Evolutionary conservation across 2,329 filamentous ascomycete genomes (phyloP).

Genomic region (Fusarium albidum): DNA sequence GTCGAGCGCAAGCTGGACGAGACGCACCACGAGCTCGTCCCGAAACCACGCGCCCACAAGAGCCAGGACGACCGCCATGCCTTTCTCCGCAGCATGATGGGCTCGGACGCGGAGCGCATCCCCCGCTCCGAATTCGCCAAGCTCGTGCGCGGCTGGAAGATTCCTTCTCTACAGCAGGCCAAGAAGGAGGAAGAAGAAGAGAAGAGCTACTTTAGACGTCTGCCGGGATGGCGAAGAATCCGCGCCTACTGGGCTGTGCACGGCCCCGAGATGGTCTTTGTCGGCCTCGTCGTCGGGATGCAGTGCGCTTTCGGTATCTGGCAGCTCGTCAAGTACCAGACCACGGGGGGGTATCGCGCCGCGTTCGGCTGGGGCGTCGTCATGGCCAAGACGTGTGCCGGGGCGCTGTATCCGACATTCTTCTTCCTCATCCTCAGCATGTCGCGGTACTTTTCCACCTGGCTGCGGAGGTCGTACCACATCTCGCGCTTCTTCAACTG

Average conservation of each 20-base stretch:
- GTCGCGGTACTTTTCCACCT: slow-evolving; percentile 64
- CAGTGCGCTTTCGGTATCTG: slow-evolving; percentile 62
- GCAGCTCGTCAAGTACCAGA: slow-evolving; percentile 63
- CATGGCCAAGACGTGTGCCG: slow-evolving; percentile 62
- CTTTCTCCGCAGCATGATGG: slow-evolving; percentile 61
- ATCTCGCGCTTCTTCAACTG: slow-evolving; percentile 65
- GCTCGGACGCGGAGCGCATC: slow-evolving; percentile 51
- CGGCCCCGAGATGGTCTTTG: slow-evolving; percentile 59
- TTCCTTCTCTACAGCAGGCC: slow-evolving; percentile 57
- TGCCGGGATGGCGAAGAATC: slow-evolving; percentile 54
- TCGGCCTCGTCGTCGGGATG: slow-evolving; percentile 55
- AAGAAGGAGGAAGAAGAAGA: slow-evolving; percentile 56
- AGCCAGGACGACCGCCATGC: slow-evolving; percentile 52
- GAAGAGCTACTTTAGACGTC: slow-evolving; percentile 54
- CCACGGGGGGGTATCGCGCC: slow-evolving; percentile 51
- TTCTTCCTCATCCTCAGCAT: slow-evolving; percentile 67
- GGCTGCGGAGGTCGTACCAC: slow-evolving; percentile 58
- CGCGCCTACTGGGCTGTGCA: slow-evolving; percentile 65
- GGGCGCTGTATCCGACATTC: slow-evolving; percentile 64
- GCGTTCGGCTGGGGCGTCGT: slow-evolving; percentile 65
- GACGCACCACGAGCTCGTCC: slow-evolving; percentile 59
- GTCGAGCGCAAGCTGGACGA: slow-evolving; percentile 61
- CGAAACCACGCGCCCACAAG: slow-evolving; percentile 53
- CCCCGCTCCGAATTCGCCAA: slow-evolving; percentile 55
- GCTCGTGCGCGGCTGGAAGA: slow-evolving; percentile 54